Evolutionary conservation across 1,139 yeast genomes (phyloP).

Genomic region (Keqinozyma sinolaborantium): DNA sequence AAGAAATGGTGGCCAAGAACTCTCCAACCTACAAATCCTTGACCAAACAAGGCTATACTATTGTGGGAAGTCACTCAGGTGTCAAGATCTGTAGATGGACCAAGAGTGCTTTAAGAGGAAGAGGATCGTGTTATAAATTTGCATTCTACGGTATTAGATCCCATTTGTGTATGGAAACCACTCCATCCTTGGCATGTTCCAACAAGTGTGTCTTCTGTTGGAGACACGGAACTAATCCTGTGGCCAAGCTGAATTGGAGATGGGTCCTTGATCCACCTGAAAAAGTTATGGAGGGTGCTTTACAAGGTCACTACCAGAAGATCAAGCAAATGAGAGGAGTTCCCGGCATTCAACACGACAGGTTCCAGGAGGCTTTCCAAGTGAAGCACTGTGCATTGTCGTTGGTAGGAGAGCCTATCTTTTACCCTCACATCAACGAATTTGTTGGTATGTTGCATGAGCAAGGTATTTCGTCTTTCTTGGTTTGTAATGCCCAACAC

Average conservation of each 20-base stretch:
- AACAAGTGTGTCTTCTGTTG: conserved; percentile 96
- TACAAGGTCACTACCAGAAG: conserved; percentile 84
- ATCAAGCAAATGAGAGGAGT: conserved; percentile 95
- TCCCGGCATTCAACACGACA: conserved; percentile 86
- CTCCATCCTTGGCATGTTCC: conserved; percentile 91
- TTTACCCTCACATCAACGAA: conserved; percentile 86
- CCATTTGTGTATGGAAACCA: conserved; percentile 93
- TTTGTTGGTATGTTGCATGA: conserved; percentile 78
- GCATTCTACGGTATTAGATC: conserved; percentile 89
- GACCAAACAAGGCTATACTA: conserved; percentile 90
- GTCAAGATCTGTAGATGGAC: conserved; percentile 97
- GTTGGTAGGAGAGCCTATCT: conserved; percentile 90
- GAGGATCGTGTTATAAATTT: conserved; percentile 91
- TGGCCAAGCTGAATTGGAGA: conserved; percentile 88
- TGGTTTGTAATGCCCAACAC: conserved; percentile 95
- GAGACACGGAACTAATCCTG: conserved; percentile 98
- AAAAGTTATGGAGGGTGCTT: conserved; percentile 76
- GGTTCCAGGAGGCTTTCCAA: conserved; percentile 86
- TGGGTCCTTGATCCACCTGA: conserved; percentile 95
- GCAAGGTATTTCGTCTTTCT: conserved; percentile 74
- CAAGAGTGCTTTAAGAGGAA: conserved; percentile 86
- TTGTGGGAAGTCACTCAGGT: conserved; percentile 93
- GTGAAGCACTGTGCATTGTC: conserved; percentile 91
- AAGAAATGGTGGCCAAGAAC: conserved; percentile 86
- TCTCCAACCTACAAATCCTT: conserved; percentile 87